Conservation (phyloP, 2,329 filamentous ascomycete genomes). For the Aureobasidium pullulans region DNA sequence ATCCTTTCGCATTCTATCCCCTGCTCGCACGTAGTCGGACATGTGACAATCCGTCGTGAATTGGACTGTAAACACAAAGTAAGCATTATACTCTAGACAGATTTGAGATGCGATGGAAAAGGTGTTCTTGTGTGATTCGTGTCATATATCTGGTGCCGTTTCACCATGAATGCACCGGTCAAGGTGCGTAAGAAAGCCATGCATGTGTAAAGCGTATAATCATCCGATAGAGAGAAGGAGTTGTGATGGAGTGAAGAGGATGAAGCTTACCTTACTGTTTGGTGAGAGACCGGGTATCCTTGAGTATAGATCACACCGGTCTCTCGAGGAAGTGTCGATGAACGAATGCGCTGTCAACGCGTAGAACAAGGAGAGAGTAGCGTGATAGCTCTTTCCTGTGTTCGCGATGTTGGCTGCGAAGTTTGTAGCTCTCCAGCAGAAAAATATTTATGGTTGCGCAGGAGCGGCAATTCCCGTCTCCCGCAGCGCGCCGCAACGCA, state of each 20-base stretch:
- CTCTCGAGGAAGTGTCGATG: background rate
- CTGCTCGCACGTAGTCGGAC: background rate
- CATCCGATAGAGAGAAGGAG: conserved; percentile 40
- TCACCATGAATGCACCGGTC: conserved; percentile 46
- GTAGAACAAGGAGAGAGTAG: too few species aligned
- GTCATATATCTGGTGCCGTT: conserved; percentile 43
- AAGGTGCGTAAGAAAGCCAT: conserved; percentile 74
- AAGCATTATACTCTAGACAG: background rate
- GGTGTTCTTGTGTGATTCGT: background rate
- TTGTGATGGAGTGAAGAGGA: background rate
- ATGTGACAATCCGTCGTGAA: background rate
- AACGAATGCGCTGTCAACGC: background rate
- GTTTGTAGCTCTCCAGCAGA: background rate
- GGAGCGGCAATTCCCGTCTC: background rate
- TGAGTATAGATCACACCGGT: background rate
- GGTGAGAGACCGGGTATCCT: background rate
- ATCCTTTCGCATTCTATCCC: too few species aligned
- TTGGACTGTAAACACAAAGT: background rate
- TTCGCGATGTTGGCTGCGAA: background rate
- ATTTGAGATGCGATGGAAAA: background rate
- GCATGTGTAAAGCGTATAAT: conserved; percentile 81
- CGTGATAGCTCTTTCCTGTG: too few species aligned
- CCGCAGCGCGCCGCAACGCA: background rate
- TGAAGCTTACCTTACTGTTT: conserved; percentile 1
- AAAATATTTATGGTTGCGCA: background rate